Evolutionary conservation across 371 early-diverging fungal genomes (phyloP), one percentile per base, ranked within the genome.

Genomic region (Mucor indicus): DNA sequence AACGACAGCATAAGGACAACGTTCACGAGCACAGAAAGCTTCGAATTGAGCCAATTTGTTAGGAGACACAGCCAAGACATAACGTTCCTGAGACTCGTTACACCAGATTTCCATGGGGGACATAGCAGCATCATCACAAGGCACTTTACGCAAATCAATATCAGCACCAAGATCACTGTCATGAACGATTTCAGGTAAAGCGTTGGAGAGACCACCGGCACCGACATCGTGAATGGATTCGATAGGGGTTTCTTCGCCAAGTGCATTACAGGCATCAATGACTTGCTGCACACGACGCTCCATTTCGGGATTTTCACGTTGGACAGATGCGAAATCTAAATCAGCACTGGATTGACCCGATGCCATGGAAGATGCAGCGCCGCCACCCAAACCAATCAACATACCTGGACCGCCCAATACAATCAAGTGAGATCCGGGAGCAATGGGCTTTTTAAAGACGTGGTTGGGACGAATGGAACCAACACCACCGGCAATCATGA

Each of bases 91-190:
- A 32, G 92, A 85, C 70, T 98, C 98, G 46, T 98, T 98, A 75
- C 97, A 98, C 98, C 98, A 98, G 43, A 98, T 93, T 57, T 95
- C 97, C 98, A 98, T 96, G 23, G 98, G 98, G 24, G 92, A 92
- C 88, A 98, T 85, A 52, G 85, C 72, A 15, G 85, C 80, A 56
- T 98, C 98, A 55, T 91, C 95, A 49, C 81, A 82, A 21, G 89
- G 93, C 29, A 98, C 84, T 31, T 85, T 79, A 37, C 96, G 90
- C 21, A 98, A 69, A 66, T 95, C 88, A 54, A 98, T 89, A 11
- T 67, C 61, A 30, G 96, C 97, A 54, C 98, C 98, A 15, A 92
- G 80, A 38, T 85, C 87, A 52, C 88, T 79, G 67, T 96, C 98
- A 63, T 96, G 93, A 7, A 98, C 98, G 50, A 98, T 85, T 75